Evolutionary conservation across 2,329 filamentous ascomycete species (phyloP).

Genomic region (Arthroderma sp.): DNA sequence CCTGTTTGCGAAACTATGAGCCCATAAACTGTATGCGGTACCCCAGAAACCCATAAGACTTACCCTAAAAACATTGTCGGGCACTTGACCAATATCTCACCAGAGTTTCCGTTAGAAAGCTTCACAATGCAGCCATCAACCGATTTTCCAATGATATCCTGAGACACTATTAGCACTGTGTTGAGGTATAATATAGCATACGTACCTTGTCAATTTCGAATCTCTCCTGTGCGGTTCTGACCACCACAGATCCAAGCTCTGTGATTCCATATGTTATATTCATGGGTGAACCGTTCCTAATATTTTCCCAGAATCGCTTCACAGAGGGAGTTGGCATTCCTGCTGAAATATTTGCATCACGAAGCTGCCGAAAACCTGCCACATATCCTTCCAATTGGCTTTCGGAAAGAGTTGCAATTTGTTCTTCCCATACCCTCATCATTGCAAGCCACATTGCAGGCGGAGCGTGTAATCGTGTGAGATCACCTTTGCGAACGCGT

Average conservation of each 20-base stretch:
- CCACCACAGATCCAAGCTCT: constrained; percentile 2
- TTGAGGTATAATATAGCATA: too few relatives aligned
- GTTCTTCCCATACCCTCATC: constrained; percentile 8
- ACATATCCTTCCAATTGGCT: constrained; percentile 3
- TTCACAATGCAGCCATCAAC: too few relatives aligned
- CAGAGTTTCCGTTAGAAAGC: constrained; percentile 6
- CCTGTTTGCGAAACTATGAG: too few relatives aligned
- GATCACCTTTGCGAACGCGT: not conserved
- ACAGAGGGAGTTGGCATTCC: constrained; percentile 1
- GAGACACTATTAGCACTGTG: too few relatives aligned
- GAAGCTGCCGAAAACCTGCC: constrained; percentile 2
- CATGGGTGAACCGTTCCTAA: not conserved
- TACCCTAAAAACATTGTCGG: too few relatives aligned
- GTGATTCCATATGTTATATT: constrained; percentile 1
- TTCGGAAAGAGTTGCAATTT: constrained; percentile 1
- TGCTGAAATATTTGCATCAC: constrained; percentile 1
- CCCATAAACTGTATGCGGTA: too few relatives aligned
- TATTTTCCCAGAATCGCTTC: constrained; percentile 3
- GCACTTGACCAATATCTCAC: constrained; percentile 9
- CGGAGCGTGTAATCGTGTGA: not conserved
- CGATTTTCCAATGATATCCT: too few relatives aligned
- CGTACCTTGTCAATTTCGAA: too few relatives aligned
- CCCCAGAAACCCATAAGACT: too few relatives aligned
- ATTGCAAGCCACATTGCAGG: not conserved
- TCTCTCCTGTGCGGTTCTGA: too few relatives aligned